Base-by-base conservation (phyloP, 331 rosid species). In the Rhamnella rubrinervis region DNA sequence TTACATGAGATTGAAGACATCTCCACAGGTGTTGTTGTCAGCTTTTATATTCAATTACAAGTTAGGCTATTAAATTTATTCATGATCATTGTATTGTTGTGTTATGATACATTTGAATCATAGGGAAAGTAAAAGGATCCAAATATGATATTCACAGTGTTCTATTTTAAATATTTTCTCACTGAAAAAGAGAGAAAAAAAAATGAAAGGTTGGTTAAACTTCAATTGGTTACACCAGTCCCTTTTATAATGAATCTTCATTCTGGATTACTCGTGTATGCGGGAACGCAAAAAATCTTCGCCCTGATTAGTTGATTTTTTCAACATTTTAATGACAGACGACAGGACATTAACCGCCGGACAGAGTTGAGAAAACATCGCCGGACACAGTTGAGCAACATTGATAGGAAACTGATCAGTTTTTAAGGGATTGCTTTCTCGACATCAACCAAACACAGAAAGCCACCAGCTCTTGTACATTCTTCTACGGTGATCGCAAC, bases 391-490 rank as follows among this genome's bases (percentile, higher is more conserved):
- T 12, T 87, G 83, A 49, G 79, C 81, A 37, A 80, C 83, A 68
- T 65, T 65, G 62, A 66, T 23, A 59, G 71, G 77, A 81, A 80
- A 66, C 28, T 49, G 53, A 20, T 8, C 5, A 60, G 65, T 50
- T 68, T 68, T 28, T 31, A 21, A 26, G 62, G 72, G 65, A 69
- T 75, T 21, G 62, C 39, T 46, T 31, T 65, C 77, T 71, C 79
- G 78, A 73, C 81, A 75, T 81, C 4, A 61, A 59, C 71, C 17
- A 14, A 49, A 66, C 70, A 72, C 67, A 66, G 50, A 71, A 74
- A 77, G 65, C 51, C 79, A 60, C 78, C 65, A 49, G 81, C 82
- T 81, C 57, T 77, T 92, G 93, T 86, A 90, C 86, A 85, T 86
- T 81, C 84, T 65, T 85, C 76, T 75, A 80, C 61, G 85, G 80